phyloP scores from a whole-genome alignment of 352 stramenopile genomes.

The Globisporangium recalcitrans region DNA sequence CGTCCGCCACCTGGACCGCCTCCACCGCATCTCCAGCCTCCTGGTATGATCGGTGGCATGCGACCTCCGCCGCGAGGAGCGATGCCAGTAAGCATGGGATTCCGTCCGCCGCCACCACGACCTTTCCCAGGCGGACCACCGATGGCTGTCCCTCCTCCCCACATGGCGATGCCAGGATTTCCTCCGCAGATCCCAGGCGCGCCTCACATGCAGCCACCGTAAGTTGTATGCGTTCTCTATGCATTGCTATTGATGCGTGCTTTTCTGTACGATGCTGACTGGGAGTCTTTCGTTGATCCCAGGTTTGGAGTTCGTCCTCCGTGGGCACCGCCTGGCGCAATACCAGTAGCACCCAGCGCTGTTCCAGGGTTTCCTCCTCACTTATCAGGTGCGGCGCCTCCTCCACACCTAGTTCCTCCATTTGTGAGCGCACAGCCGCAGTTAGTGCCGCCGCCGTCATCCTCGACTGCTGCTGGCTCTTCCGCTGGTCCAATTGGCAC shows the following conservation, averaged over 20 bases:
- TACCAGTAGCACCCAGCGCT: not conserved
- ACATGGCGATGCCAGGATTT: conserved; percentile 14
- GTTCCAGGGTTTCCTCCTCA: conserved; percentile 8
- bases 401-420: conserved; percentile 11
- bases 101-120: conserved; percentile 27
- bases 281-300: not conserved
- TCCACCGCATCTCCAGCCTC: conserved; percentile 39
- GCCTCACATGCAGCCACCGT: conserved; percentile 5
- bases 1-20: conserved; percentile 30
- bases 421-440: conserved; percentile 24
- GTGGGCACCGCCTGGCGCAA: conserved; percentile 11
- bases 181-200: conserved; percentile 10
- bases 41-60: conserved; percentile 41
- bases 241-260: too few relatives aligned
- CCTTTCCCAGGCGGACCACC: conserved; percentile 27
- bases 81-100: conserved; percentile 16
- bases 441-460: not conserved
- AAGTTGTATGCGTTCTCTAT: not conserved
- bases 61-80: conserved; percentile 33
- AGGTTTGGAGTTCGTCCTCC: conserved; percentile 18
- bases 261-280: not conserved
- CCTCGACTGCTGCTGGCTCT: conserved; percentile 6
- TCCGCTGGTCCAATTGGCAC: conserved; percentile 5
- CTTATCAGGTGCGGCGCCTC: conserved; percentile 4
- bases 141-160: conserved; percentile 21